These are phyloP conservation scores for Neolentinus lepideus DNA, from an alignment of 1,284 basidiomycete genomes.

Conservation along the genomic window DNA sequence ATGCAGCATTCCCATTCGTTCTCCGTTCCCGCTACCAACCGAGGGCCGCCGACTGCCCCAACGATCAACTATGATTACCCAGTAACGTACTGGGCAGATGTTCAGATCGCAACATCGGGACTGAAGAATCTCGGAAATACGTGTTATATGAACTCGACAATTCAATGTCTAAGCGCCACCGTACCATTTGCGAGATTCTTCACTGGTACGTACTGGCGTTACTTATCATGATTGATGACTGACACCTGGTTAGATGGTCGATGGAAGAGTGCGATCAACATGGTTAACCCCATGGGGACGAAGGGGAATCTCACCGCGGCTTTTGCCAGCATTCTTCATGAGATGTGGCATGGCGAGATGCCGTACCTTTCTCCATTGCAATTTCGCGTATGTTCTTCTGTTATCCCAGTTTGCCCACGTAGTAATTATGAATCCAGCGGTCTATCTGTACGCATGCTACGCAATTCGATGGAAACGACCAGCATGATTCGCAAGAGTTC, in stretches of 20 bases:
- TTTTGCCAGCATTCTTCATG: slow-evolving; percentile 78
- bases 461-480: slow-evolving; percentile 87
- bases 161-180: slow-evolving; percentile 93
- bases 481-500: slow-evolving; percentile 98
- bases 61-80: slow-evolving; percentile 66
- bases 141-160: slow-evolving; percentile 98
- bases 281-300: slow-evolving; percentile 82
- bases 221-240: background rate
- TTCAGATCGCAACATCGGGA: slow-evolving; percentile 77
- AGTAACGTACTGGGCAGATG: slow-evolving; percentile 75
- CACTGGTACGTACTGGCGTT: slow-evolving; percentile 45
- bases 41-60: slow-evolving; percentile 15
- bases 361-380: slow-evolving; percentile 79
- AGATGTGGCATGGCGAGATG: slow-evolving; percentile 87
- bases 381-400: slow-evolving; percentile 64
- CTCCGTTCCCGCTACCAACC: slow-evolving; percentile 9
- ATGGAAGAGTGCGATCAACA: slow-evolving; percentile 87
- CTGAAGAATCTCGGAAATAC: slow-evolving; percentile 97
- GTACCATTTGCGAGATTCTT: slow-evolving; percentile 90
- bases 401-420: slow-evolving; percentile 6
- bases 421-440: slow-evolving; percentile 42
- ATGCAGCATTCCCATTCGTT: slow-evolving; percentile 21
- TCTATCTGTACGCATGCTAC: slow-evolving; percentile 82
- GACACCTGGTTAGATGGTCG: slow-evolving; percentile 55
- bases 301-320: slow-evolving; percentile 81